phyloP scores from a whole-genome alignment of 1,284 basidiomycete species.

The Melampsora larici-populina region DNA sequence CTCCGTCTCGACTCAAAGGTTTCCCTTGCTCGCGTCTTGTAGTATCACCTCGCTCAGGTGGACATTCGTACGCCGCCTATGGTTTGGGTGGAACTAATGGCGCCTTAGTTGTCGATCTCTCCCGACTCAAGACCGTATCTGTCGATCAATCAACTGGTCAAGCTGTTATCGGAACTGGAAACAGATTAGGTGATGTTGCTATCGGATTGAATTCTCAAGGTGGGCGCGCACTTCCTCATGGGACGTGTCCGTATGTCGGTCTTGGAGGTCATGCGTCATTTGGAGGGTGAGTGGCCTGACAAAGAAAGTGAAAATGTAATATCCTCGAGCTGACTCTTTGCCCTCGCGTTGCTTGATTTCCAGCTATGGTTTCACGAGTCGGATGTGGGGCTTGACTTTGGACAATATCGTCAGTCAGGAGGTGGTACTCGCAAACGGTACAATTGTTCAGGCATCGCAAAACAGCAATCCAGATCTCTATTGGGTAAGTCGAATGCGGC shows the following conservation, averaged over 20 bases:
- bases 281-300: constrained; percentile 44
- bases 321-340: not conserved
- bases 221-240: constrained; percentile 51
- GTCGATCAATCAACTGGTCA: constrained; percentile 34
- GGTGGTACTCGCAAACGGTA: constrained; percentile 53
- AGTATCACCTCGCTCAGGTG: constrained; percentile 31
- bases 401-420: constrained; percentile 52
- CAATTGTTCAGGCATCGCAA: too few relatives aligned
- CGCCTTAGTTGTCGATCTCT: constrained; percentile 23
- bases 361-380: constrained; percentile 50
- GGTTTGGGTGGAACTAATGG: constrained; percentile 18
- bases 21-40: not conserved
- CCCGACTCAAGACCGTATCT: too few relatives aligned
- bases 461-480: constrained; percentile 45
- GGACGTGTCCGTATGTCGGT: constrained; percentile 53
- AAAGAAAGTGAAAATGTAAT: not conserved
- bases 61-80: constrained; percentile 39
- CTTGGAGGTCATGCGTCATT: constrained; percentile 52
- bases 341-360: not conserved
- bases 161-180: constrained; percentile 51
- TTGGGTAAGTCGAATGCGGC: constrained; percentile 41
- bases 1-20: not conserved
- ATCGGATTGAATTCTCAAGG: constrained; percentile 51
- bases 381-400: constrained; percentile 52
- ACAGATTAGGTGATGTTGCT: constrained; percentile 53